These are phyloP conservation scores for Ceriops tagal DNA, from an alignment of 345 rosid genomes.

Conservation along the genomic window DNA sequence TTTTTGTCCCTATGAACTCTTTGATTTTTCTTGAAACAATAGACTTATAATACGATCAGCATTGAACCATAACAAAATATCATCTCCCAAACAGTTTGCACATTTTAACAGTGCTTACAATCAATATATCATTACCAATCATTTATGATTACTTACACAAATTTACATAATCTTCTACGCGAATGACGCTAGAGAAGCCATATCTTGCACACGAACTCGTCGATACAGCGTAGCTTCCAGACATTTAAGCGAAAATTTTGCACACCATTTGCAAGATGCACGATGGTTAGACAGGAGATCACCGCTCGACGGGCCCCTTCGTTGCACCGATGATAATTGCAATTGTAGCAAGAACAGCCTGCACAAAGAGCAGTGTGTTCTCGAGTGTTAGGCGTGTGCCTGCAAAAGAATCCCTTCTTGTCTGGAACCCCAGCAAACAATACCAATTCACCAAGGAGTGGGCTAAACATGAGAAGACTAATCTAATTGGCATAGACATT, in stretches of 20 bases:
- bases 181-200: too few relatives aligned
- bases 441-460: neutral
- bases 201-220: too few relatives aligned
- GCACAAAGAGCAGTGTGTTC: conserved; percentile 15
- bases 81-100: neutral
- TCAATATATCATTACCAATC: neutral
- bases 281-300: conserved; percentile 7
- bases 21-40: too few relatives aligned
- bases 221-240: neutral
- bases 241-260: too few relatives aligned
- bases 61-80: neutral
- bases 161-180: neutral
- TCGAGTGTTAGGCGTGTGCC: neutral
- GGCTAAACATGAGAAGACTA: neutral
- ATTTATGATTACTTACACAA: neutral
- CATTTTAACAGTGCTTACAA: neutral
- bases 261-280: conserved; percentile 3
- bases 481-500: neutral
- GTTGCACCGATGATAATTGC: conserved; percentile 66
- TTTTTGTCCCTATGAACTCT: too few relatives aligned
- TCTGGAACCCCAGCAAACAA: neutral
- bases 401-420: neutral
- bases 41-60: neutral
- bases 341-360: conserved; percentile 77
- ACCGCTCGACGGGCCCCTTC: conserved; percentile 54